Evolutionary conservation across 345 rosid species (phyloP).

Genomic region (Litchi chinensis): DNA sequence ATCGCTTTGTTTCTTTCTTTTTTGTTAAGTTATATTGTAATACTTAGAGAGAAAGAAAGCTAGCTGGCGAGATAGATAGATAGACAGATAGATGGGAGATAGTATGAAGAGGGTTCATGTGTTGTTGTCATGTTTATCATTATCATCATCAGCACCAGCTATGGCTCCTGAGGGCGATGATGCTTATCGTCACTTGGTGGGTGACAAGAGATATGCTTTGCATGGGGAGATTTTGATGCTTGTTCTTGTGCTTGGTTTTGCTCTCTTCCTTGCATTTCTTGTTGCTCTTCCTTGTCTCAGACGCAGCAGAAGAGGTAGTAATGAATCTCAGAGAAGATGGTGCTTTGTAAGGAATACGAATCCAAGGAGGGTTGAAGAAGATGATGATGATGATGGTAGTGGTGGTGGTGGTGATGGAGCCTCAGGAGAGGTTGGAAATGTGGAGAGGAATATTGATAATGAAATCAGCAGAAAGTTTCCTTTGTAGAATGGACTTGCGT

Average conservation of each 20-base stretch:
- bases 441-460: not conserved
- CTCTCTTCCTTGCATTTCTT: constrained; percentile 40
- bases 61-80: no score
- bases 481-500: not conserved
- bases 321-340: not conserved
- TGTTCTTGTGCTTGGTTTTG: constrained; percentile 34
- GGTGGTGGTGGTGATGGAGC: not conserved
- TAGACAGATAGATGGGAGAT: not conserved
- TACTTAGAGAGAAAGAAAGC: not conserved
- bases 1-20: not conserved
- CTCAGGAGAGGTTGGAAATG: not conserved
- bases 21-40: not conserved
- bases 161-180: constrained; percentile 6
- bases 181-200: constrained; percentile 24
- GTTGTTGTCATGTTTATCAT: no score
- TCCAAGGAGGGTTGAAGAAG: constrained; percentile 1
- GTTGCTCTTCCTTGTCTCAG: constrained; percentile 45
- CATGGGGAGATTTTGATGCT: constrained; percentile 50
- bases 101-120: constrained; percentile 3
- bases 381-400: not conserved
- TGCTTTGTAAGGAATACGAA: not conserved
- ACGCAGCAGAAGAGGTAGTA: constrained; percentile 27
- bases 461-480: constrained; percentile 14
- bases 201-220: constrained; percentile 43
- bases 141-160: constrained; percentile 8